phyloP scores from a whole-genome alignment of 1,139 yeast genomes.

The Torulaspora globosa region DNA sequence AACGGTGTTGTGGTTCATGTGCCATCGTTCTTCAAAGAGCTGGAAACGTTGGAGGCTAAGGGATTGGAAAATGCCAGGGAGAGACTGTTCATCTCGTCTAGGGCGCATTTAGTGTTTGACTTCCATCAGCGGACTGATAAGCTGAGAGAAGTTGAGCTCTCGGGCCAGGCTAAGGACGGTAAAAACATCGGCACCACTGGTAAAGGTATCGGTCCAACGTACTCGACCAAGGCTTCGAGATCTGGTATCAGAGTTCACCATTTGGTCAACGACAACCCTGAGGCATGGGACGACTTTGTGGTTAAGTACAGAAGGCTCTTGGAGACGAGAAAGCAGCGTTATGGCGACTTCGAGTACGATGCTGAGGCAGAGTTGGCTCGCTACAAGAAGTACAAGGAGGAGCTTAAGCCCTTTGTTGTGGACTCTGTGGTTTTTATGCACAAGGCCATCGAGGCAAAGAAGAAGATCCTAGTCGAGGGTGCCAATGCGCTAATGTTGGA shows the following conservation, averaged over 20 bases:
- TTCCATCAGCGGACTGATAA: slow-evolving; percentile 97
- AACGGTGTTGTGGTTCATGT: slow-evolving; percentile 96
- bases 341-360: slow-evolving; percentile 90
- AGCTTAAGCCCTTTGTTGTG: slow-evolving; percentile 83
- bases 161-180: slow-evolving; percentile 54
- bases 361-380: slow-evolving; percentile 71
- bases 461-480: slow-evolving; percentile 91
- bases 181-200: slow-evolving; percentile 98
- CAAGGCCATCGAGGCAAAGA: slow-evolving; percentile 68
- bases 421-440: slow-evolving; percentile 91
- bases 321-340: slow-evolving; percentile 77
- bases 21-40: slow-evolving; percentile 87
- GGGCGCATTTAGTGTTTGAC: slow-evolving; percentile 95
- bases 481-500: slow-evolving; percentile 98
- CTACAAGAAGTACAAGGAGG: slow-evolving; percentile 70
- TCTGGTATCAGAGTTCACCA: slow-evolving; percentile 97
- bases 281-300: slow-evolving; percentile 90
- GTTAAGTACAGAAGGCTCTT: slow-evolving; percentile 71
- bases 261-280: slow-evolving; percentile 81
- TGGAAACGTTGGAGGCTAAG: slow-evolving; percentile 73
- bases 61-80: slow-evolving; percentile 68
- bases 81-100: slow-evolving; percentile 80
- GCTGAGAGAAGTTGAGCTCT: slow-evolving; percentile 87
- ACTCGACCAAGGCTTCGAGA: slow-evolving; percentile 93
- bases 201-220: slow-evolving; percentile 98